Conservation (phyloP, 164 flowering plant genomes). For the Vitis amurensis region DNA sequence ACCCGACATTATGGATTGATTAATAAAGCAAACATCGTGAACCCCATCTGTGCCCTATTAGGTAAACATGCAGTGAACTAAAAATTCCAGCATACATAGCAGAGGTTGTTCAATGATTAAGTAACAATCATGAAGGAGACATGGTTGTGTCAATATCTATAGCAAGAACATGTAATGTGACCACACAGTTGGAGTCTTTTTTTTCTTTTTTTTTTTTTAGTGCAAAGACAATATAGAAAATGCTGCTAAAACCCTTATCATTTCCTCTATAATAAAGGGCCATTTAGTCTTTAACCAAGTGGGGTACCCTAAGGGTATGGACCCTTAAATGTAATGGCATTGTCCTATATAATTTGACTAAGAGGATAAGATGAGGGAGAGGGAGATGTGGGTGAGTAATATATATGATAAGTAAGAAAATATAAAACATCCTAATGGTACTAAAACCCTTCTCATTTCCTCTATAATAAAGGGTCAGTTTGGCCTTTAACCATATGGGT, state of each 20-base stretch:
- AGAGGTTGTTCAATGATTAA: background rate
- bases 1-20: background rate
- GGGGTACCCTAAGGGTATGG: too few species aligned
- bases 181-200: background rate
- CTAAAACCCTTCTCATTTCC: too few species aligned
- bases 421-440: too few species aligned
- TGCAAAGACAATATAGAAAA: background rate
- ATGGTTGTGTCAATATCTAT: background rate
- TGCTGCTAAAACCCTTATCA: background rate
- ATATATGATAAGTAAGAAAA: too few species aligned
- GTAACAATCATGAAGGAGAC: constrained; percentile 6
- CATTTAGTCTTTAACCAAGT: background rate
- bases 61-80: background rate
- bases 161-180: constrained; percentile 2
- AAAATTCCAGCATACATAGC: background rate
- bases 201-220: background rate
- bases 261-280: background rate
- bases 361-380: too few species aligned
- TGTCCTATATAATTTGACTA: too few species aligned
- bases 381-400: too few species aligned
- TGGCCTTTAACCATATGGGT: background rate
- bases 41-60: background rate
- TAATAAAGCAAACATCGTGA: background rate
- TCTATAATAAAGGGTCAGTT: background rate
- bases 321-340: too few species aligned